Evolutionary conservation across 2,329 filamentous ascomycete species (phyloP).

Genomic region (Fusarium mangiferae): DNA sequence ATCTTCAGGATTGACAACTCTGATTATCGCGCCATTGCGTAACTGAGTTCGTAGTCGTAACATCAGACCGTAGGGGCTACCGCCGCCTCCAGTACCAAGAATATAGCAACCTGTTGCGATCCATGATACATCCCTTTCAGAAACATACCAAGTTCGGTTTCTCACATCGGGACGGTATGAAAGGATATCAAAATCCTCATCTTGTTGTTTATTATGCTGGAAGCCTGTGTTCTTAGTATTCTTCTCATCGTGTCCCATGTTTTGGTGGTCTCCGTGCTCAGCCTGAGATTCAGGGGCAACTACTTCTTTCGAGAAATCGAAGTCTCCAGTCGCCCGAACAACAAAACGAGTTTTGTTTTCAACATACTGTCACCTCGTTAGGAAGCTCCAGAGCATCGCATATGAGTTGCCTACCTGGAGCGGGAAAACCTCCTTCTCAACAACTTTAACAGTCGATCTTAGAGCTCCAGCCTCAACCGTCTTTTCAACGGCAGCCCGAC

Average conservation of each 20-base stretch:
- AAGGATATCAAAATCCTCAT: constrained; percentile 48
- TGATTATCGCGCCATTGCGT: constrained; percentile 60
- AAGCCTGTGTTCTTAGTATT: neutral
- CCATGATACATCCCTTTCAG: constrained; percentile 66
- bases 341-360: constrained; percentile 66
- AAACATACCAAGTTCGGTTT: constrained; percentile 66
- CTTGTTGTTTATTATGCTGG: neutral
- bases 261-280: constrained; percentile 6
- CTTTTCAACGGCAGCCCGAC: constrained; percentile 55
- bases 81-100: constrained; percentile 69
- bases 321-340: constrained; percentile 68
- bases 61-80: constrained; percentile 63
- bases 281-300: neutral
- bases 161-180: constrained; percentile 61
- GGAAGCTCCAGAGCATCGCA: neutral
- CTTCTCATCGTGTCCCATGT: constrained; percentile 40
- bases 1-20: constrained; percentile 62
- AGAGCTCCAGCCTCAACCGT: constrained; percentile 58
- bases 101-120: constrained; percentile 70
- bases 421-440: constrained; percentile 64
- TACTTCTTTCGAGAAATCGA: constrained; percentile 53
- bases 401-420: constrained; percentile 53
- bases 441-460: constrained; percentile 56
- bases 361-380: constrained; percentile 54
- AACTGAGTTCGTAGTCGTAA: constrained; percentile 63